Base-by-base conservation (phyloP, 805 yeast species). In the Hanseniaspora mollemarum region DNA sequence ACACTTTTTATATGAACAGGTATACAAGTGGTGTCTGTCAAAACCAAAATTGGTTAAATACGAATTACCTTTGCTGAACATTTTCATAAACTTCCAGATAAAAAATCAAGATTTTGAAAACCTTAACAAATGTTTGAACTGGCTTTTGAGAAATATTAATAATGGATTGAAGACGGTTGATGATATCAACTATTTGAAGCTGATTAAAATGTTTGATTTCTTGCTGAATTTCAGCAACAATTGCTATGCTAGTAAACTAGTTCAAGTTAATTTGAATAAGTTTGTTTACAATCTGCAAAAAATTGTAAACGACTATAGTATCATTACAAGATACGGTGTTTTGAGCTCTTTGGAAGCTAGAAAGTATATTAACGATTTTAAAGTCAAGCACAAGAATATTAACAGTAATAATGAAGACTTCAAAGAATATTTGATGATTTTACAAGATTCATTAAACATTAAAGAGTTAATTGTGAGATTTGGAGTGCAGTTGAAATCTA, bases 1-100 rank as follows among this genome's bases (percentile, higher is more conserved):
- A 0, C 90, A 85, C 55, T 73, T 72, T 57, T 62, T 90, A 19
- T 84, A 81, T 62, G 95, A 87, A 55, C 77, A 77, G 56, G 76
- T 78, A 0, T 77, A 72, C 57, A 74, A 81, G 53, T 86, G 79
- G 73, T 70, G 87, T 10, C 66, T 86, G 31, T 67, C 66, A 46
- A 60, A 63, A n/a, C 71, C 74, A 28, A 56, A 60, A 18, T 56
- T 76, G 16, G 64, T 64, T 35, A 46, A 60, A 0, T 62, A 63
- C 49, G 78, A 74, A 15, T 57, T 76, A 5, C 80, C 81, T 2
- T 57, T 77, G 25, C 66, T 61, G 50, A 62, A 60, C 36, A 61
- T 59, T 32, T 65, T 59, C 19, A 62, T 65, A 29, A 56, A 60
- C 7, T 62, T 62, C 2, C 51, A 63, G 4, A 55, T 58, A 6